Conservation (phyloP, 257 asterid species). For the Ehretia macrophylla region DNA sequence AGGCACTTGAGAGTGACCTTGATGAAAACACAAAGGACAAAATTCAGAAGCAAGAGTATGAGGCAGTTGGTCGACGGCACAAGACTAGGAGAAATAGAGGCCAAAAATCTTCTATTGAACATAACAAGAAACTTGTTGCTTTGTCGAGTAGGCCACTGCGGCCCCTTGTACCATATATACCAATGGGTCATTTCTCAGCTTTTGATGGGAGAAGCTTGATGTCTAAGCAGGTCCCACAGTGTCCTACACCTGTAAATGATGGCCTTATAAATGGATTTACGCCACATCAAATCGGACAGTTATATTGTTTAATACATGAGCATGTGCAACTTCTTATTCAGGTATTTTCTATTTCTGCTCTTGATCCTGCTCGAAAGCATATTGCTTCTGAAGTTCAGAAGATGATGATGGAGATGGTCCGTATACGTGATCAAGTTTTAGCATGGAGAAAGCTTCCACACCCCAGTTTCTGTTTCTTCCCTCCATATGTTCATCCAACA, state of each 20-base stretch:
- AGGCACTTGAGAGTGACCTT: conserved; percentile 93
- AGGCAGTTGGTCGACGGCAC: conserved; percentile 38
- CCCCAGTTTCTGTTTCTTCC: conserved; percentile 72
- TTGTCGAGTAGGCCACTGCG: conserved; percentile 64
- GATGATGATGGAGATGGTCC: conserved; percentile 55
- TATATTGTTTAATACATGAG: conserved; percentile 88
- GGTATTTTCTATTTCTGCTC: conserved; percentile 74
- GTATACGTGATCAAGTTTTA: conserved; percentile 51
- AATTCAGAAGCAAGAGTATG: conserved; percentile 30
- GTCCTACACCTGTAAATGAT: conserved; percentile 41
- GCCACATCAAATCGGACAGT: conserved; percentile 85
- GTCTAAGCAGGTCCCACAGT: conserved; percentile 32
- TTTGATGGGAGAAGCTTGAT: conserved; percentile 40
- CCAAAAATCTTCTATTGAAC: conserved; percentile 44
- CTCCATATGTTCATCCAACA: conserved; percentile 67
- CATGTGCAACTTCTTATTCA: conserved; percentile 90
- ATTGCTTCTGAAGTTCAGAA: conserved; percentile 62
- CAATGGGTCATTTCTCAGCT: conserved; percentile 43
- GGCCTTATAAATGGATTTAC: conserved; percentile 69
- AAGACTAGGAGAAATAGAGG: conserved; percentile 65
- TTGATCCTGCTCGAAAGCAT: conserved; percentile 66
- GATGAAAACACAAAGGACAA: conserved; percentile 47
- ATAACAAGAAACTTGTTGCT: conserved; percentile 45
- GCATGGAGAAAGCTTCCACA: conserved; percentile 59
- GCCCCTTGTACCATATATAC: conserved; percentile 66